Conservation (phyloP, 441 rosid genomes). For the Isatis lusitanica region DNA sequence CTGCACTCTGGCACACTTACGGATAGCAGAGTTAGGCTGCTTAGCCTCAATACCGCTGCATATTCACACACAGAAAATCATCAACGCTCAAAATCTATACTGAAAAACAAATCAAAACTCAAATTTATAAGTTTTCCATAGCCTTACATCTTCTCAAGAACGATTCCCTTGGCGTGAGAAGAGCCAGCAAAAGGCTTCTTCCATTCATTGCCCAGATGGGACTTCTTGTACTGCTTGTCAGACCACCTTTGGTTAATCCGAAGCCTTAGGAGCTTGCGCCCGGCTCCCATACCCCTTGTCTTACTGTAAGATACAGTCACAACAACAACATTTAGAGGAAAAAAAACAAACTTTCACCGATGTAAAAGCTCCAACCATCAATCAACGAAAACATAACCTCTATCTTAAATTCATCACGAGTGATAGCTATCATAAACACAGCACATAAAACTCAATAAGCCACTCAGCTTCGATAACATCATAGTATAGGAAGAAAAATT, state of each 20-base stretch:
- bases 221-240: constrained; percentile 55
- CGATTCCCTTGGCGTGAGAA: constrained; percentile 64
- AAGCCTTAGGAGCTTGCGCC: constrained; percentile 49
- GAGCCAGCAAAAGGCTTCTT: constrained; percentile 65
- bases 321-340: neutral
- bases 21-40: constrained; percentile 67
- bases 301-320: constrained; percentile 34
- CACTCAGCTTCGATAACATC: neutral
- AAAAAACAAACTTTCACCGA: neutral
- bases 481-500: neutral
- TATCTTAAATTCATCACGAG: neutral
- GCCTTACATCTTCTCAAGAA: constrained; percentile 55
- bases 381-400: neutral
- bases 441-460: neutral
- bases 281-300: constrained; percentile 69
- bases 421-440: neutral
- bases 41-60: constrained; percentile 63
- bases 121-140: neutral
- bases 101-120: neutral
- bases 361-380: neutral
- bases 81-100: neutral
- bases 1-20: constrained; percentile 64
- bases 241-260: constrained; percentile 55
- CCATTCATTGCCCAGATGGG: constrained; percentile 55
- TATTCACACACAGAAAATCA: neutral